These are phyloP conservation scores for Halenospora varia DNA, from an alignment of 495 filamentous ascomycete genomes.

Conservation along the genomic window DNA sequence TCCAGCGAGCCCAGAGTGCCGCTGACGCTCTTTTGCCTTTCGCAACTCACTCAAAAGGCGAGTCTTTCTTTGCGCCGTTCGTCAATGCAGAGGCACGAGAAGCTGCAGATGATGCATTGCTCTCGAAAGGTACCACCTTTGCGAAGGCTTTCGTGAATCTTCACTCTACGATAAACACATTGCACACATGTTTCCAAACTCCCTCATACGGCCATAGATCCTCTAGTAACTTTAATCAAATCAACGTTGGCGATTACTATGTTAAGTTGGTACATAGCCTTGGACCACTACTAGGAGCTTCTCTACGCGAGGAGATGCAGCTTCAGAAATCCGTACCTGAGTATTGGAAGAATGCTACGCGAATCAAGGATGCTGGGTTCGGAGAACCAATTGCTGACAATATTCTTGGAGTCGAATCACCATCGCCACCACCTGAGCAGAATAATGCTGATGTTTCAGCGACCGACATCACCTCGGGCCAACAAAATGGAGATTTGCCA, in stretches of 20 bases:
- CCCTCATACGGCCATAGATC: constrained; percentile 45
- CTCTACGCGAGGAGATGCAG: constrained; percentile 78
- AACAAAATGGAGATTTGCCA: background rate
- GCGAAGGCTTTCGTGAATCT: constrained; percentile 73
- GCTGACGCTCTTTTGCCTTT: constrained; percentile 66
- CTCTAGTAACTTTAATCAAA: constrained; percentile 53
- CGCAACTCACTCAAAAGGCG: constrained; percentile 22
- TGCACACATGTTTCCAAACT: constrained; percentile 67
- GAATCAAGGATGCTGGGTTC: constrained; percentile 42
- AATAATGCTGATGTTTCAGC: background rate
- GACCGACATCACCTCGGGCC: background rate
- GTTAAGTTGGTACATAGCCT: constrained; percentile 61
- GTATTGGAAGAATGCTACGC: constrained; percentile 61
- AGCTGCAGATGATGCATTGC: constrained; percentile 30
- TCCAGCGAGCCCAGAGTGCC: constrained; percentile 66
- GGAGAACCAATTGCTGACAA: constrained; percentile 41
- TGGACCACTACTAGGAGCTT: constrained; percentile 69
- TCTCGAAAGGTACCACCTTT: constrained; percentile 62
- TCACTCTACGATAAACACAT: constrained; percentile 66
- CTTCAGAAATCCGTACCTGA: constrained; percentile 62
- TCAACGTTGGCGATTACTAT: constrained; percentile 82
- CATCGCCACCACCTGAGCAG: constrained; percentile 6
- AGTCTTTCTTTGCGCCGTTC: constrained; percentile 59
- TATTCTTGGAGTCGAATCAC: constrained; percentile 30
- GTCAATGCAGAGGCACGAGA: constrained; percentile 33